Conservation (phyloP, 495 filamentous ascomycete genomes). For the Neurospora intermedia region DNA sequence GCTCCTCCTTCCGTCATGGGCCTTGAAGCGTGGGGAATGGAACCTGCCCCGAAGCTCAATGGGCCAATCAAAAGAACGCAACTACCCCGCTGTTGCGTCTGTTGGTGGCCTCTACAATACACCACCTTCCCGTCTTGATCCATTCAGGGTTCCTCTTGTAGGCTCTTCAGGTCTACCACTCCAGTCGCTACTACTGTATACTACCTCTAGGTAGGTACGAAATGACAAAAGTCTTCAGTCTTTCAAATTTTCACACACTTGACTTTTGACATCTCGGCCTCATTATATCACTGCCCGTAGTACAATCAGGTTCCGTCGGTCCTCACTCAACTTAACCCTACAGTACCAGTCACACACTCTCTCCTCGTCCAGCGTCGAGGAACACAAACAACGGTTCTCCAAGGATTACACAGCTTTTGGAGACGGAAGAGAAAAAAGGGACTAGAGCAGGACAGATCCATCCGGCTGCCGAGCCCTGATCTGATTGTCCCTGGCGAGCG, state of each 20-base stretch:
- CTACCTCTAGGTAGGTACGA: too few species aligned
- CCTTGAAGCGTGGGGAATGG: conserved; percentile 19
- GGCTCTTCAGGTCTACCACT: neutral
- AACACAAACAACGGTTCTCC: neutral
- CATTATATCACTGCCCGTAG: neutral
- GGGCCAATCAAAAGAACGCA: conserved; percentile 13
- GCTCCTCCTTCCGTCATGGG: conserved; percentile 19
- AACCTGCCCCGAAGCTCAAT: conserved; percentile 16
- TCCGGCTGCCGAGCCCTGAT: neutral
- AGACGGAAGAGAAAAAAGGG: neutral
- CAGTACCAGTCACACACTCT: neutral
- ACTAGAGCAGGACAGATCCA: neutral
- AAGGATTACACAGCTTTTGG: neutral
- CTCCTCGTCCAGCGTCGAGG: neutral
- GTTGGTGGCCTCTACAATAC: conserved; percentile 17
- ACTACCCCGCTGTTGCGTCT: conserved; percentile 10
- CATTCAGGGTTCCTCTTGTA: neutral
- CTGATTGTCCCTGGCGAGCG: neutral
- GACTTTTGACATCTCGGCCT: neutral
- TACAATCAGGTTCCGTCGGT: neutral
- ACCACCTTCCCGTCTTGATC: neutral
- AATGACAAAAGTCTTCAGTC: neutral
- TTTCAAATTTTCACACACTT: neutral
- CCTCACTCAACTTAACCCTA: neutral
- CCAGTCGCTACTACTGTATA: neutral